These are phyloP conservation scores for Mallotus repandus DNA, from an alignment of 441 rosid species.

Conservation along the genomic window DNA sequence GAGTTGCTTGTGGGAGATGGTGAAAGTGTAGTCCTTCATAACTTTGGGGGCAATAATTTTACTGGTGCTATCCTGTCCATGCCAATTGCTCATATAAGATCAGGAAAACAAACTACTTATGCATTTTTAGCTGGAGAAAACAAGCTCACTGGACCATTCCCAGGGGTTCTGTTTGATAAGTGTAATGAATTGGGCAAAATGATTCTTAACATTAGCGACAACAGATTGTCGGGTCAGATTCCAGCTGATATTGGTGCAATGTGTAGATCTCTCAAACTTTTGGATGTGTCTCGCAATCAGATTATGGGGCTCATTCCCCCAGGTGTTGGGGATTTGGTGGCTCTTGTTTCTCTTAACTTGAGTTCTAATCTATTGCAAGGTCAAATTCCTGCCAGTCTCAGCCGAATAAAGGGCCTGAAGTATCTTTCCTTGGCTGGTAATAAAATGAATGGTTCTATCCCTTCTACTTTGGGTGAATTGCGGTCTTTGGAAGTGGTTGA, in stretches of 20 bases:
- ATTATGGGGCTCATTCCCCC: constrained; percentile 45
- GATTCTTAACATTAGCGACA: constrained; percentile 55
- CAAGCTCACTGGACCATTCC: constrained; percentile 51
- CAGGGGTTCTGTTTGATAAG: constrained; percentile 40
- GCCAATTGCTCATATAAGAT: constrained; percentile 44
- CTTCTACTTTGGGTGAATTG: constrained; percentile 42
- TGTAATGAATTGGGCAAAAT: constrained; percentile 41
- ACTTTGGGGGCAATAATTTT: constrained; percentile 50
- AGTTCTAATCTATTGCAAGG: constrained; percentile 54
- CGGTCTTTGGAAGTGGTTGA: constrained; percentile 44
- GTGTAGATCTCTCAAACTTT: constrained; percentile 45
- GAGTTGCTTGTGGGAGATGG: constrained; percentile 26
- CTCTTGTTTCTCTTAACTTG: constrained; percentile 48
- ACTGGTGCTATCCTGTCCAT: constrained; percentile 41
- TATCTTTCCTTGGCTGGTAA: constrained; percentile 58
- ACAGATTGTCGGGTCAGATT: constrained; percentile 45
- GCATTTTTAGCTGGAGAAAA: constrained; percentile 52
- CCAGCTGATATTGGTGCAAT: constrained; percentile 39
- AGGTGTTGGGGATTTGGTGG: constrained; percentile 37
- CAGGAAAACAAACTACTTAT: constrained; percentile 38
- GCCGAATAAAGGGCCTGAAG: constrained; percentile 36
- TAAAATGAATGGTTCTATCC: constrained; percentile 47
- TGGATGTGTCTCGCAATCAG: constrained; percentile 58
- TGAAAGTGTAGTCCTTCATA: constrained; percentile 38
- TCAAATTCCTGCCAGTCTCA: constrained; percentile 43